Evolutionary conservation across 352 stramenopile genomes (phyloP), one percentile per base, ranked within the genome.

Genomic region (Phytopythium vexans): DNA sequence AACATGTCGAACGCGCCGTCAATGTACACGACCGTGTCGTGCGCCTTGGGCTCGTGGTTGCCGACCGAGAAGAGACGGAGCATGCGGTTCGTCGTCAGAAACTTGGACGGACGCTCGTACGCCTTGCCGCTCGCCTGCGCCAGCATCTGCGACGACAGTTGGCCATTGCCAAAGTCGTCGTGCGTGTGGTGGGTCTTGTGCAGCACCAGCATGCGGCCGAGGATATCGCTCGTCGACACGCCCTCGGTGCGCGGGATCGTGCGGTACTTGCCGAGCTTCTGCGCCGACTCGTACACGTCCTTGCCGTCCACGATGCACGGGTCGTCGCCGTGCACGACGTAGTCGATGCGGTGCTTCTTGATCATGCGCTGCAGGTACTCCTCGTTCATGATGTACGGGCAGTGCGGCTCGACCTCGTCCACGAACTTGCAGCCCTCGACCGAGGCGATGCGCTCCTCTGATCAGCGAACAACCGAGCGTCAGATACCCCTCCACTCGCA

Each of bases 1-100:
- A 99, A 99, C 89, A 99, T 97, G 74, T 99, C 97, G 74, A 96
- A 99, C 16, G 90, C 86, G 49, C 97, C 97, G 73, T 98, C 95
- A 55, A 99, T 97, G 75, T 99, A 99, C 61, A 99, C 94, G 31
- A 99, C 81, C 42, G 77, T 86, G 74, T 97, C 96, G 39, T 70
- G 78, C 53, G 89, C 87, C 53, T 76, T 80, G 4, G 97, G 95
- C 60, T 93, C 82, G 54, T 89, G 82, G 66, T 94, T 89, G 55
- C 86, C 90, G 39, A 82, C 83, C 7, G 89, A 95, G 49, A 96
- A 97, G 50, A 98, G 73, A 9, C 93, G 86, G 36, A 98, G 67
- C 88, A 98, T 96, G 64, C 88, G 86, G 72, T 95, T 98, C 3
- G 95, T 98, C 34, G 95, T 98, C 41, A 98, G 75, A 75, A 98